Evolutionary conservation across 495 filamentous ascomycete genomes (phyloP), one percentile per base, ranked within the genome.

Genomic region (Penicillium taxi): DNA sequence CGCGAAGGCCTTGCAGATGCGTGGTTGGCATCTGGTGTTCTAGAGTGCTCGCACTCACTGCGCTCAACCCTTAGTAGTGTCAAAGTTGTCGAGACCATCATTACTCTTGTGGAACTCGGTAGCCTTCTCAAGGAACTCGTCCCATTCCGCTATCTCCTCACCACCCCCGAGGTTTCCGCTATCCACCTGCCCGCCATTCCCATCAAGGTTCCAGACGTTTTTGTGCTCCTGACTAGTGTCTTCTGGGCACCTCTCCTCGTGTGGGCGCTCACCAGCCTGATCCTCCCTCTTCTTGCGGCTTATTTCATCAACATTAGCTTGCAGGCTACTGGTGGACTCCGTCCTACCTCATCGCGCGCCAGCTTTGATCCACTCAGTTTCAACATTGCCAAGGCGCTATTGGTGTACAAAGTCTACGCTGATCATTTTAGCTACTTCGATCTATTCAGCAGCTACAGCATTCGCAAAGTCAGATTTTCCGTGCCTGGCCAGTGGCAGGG

Each of bases 291-390:
- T 36, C 37, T 81, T 17, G 70, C 75, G 23, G 85, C 82, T 1
- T 96, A 87, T 52, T 90, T 96, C 55, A 77, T 93, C 68, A 96
- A 98, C 56, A 52, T 96, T 47, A 82, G 75, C 48, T 55, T 68
- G 42, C 55, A 63, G 19, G 57, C 59, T n/a, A 45, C 42, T 13
- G 30, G 59, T 55, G 41, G 63, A 56, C 42, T 36, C 32, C 55
- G 58, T 24, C 41, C 53, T 14, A 42, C 41, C 15, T 51, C 48
- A 15, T 41, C 48, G 32, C 38, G 73, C 26, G 70, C 80, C 19
- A 70, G 62, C 8, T 77, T 87, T 41, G 91, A 98, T 55, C 89
- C 89, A 14, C 62, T 96, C 42, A 81, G 78, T 37, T 98, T 90
- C 59, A 91, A 87, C 60, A 77, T 95, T 35, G 77, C 75, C 48